Conservation (phyloP, 2,329 filamentous ascomycete species). For the Tolypocladium endophyticum region DNA sequence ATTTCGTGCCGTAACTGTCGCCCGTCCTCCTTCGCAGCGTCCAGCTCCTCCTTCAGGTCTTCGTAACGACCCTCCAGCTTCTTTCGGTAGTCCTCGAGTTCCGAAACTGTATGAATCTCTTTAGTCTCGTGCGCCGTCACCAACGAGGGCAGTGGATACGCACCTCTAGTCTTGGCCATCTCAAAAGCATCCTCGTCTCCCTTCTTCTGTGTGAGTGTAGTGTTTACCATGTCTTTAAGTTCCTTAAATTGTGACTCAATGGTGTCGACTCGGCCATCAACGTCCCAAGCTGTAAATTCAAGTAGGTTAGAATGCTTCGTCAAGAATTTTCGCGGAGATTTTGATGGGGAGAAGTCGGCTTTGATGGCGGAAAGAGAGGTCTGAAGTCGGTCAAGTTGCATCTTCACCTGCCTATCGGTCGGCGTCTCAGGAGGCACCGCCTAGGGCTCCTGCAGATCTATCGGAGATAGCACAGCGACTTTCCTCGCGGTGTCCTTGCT, state of each 20-base stretch:
- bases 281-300: slow-evolving; percentile 62
- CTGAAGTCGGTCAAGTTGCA: slow-evolving; percentile 21
- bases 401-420: slow-evolving; percentile 16
- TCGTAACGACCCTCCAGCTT: slow-evolving; percentile 36
- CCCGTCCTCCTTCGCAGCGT: slow-evolving; percentile 23
- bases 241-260: slow-evolving; percentile 66
- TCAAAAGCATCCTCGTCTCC: slow-evolving; percentile 65
- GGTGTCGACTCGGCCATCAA: slow-evolving; percentile 62
- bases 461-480: slow-evolving; percentile 4
- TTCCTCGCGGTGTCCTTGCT: slow-evolving; percentile 7
- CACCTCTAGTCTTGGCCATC: slow-evolving; percentile 65
- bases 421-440: slow-evolving; percentile 22
- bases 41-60: slow-evolving; percentile 54
- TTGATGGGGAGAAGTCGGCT: slow-evolving; percentile 24
- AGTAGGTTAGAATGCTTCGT: slow-evolving; percentile 64
- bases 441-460: slow-evolving; percentile 18
- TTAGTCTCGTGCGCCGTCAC: slow-evolving; percentile 8
- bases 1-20: slow-evolving; percentile 23
- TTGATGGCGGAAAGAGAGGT: slow-evolving; percentile 21
- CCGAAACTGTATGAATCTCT: slow-evolving; percentile 26
- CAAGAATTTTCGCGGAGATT: slow-evolving; percentile 48
- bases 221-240: slow-evolving; percentile 63
- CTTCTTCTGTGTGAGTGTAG: slow-evolving; percentile 56
- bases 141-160: slow-evolving; percentile 10
- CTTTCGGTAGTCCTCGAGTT: slow-evolving; percentile 37